A percentile compares a stretch with the other conserved stretches of the same genome.
phyloP scores from a whole-genome alignment of 768 basidiomycete genomes.

The Suillus subalutaceus region DNA sequence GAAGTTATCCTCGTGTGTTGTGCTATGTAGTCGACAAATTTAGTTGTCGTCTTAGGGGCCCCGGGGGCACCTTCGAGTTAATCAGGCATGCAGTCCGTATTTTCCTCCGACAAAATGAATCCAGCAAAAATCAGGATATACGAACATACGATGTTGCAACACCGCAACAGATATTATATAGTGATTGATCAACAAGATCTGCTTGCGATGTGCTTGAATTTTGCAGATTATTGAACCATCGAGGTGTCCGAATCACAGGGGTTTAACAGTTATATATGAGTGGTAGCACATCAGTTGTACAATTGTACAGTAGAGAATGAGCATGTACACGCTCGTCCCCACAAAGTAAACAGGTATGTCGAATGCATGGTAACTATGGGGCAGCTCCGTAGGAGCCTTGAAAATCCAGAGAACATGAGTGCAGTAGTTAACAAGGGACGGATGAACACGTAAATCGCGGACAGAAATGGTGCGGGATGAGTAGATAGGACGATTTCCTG shows the following conservation, averaged over 20 bases:
- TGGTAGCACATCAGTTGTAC: slow-evolving; percentile 13
- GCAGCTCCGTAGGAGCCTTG: slow-evolving; percentile 8
- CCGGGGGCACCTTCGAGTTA: background rate
- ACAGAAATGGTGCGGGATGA: slow-evolving; percentile 4
- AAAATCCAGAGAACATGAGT: slow-evolving; percentile 10
- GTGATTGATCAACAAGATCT: background rate
- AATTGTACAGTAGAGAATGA: slow-evolving; percentile 3
- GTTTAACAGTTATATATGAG: slow-evolving; percentile 6
- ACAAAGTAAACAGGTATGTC: slow-evolving; percentile 6
- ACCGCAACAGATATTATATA: background rate
- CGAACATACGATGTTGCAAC: background rate
- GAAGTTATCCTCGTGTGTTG: background rate
- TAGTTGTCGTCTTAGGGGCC: background rate
- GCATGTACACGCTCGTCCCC: background rate
- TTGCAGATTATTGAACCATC: background rate
- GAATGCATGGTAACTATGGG: slow-evolving; percentile 6
- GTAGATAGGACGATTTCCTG: background rate
- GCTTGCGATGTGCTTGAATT: background rate
- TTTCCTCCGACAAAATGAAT: background rate
- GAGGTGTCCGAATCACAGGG: background rate
- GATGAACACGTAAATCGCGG: slow-evolving; percentile 8
- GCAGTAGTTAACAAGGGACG: slow-evolving; percentile 1
- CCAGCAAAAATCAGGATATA: background rate
- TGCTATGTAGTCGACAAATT: background rate
- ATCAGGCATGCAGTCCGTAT: background rate